Conservation (phyloP, 495 filamentous ascomycete species). For the Neohortaea acidophila region DNA sequence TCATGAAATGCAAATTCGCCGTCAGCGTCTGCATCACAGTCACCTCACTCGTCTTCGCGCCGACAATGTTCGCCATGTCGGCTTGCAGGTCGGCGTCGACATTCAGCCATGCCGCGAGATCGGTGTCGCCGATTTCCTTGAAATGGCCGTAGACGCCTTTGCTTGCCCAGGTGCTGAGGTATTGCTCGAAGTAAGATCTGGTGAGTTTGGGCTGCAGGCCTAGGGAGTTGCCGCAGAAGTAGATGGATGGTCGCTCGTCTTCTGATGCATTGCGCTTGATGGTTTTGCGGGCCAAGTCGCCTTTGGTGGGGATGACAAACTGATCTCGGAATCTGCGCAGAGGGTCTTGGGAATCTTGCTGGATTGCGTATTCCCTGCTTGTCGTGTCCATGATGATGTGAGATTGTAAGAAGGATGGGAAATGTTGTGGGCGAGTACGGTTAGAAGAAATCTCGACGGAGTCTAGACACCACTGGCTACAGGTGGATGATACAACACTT, state of each 20-base stretch:
- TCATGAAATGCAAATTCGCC: constrained; percentile 75
- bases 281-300: constrained; percentile 52
- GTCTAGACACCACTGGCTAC: no score
- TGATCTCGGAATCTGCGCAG: constrained; percentile 54
- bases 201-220: constrained; percentile 73
- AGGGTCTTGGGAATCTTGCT: constrained; percentile 53
- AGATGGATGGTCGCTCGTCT: constrained; percentile 41
- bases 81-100: constrained; percentile 57
- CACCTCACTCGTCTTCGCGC: constrained; percentile 65
- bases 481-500: no score
- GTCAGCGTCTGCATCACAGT: constrained; percentile 90
- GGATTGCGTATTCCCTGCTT: constrained; percentile 39
- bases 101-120: constrained; percentile 66
- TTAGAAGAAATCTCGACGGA: no score
- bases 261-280: constrained; percentile 7
- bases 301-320: constrained; percentile 73
- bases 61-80: constrained; percentile 69
- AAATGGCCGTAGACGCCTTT: constrained; percentile 95
- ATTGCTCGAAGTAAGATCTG: constrained; percentile 52
- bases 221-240: constrained; percentile 93
- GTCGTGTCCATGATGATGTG: constrained; percentile 4
- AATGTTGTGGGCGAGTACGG: no score
- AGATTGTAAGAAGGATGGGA: no score
- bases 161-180: constrained; percentile 74
- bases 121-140: constrained; percentile 57